Percentiles rank a stretch among this genome's conserved stretches.
Conservation (phyloP, 1,139 yeast genomes). For the Insectozyma bohioensis region DNA sequence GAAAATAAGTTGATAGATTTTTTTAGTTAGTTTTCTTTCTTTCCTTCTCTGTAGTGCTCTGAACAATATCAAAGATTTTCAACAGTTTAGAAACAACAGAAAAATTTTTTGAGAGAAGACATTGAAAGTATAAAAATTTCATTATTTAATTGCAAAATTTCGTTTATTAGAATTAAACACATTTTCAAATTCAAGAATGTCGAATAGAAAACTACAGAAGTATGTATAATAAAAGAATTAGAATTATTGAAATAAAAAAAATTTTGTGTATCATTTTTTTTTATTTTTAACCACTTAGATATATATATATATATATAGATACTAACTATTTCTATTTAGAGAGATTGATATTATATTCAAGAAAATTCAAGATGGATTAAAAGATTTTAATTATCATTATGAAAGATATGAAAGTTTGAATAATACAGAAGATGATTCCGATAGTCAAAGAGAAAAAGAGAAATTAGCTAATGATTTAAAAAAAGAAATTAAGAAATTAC, state of each 20-base stretch:
- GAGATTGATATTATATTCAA: slow-evolving; percentile 96
- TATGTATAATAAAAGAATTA: slow-evolving; percentile 22
- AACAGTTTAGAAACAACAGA: too few relatives aligned
- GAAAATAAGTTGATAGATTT: too few relatives aligned
- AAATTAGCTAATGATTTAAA: slow-evolving; percentile 90
- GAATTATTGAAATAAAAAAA: neutral
- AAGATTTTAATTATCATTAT: slow-evolving; percentile 60
- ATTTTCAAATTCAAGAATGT: too few relatives aligned
- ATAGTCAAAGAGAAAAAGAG: slow-evolving; percentile 91
- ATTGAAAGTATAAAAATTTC: too few relatives aligned
- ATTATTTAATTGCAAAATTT: too few relatives aligned
- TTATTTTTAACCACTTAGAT: too few relatives aligned
- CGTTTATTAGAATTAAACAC: too few relatives aligned
- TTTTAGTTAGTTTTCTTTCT: too few relatives aligned
- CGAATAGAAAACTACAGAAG: slow-evolving; percentile 50
- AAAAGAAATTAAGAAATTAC: slow-evolving; percentile 93
- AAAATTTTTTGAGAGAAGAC: too few relatives aligned
- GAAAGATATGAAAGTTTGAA: slow-evolving; percentile 45
- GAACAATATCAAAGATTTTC: too few relatives aligned
- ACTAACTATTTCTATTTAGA: slow-evolving; percentile 24
- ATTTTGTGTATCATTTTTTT: too few relatives aligned
- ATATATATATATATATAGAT: slow-evolving; percentile 1
- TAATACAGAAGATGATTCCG: slow-evolving; percentile 51
- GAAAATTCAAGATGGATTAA: slow-evolving; percentile 91
- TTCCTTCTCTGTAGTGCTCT: too few relatives aligned